Percentiles rank a stretch among this genome's conserved stretches.
Evolutionary conservation across 805 yeast species (phyloP).

Genomic region (Cyberlindnera veronae): DNA sequence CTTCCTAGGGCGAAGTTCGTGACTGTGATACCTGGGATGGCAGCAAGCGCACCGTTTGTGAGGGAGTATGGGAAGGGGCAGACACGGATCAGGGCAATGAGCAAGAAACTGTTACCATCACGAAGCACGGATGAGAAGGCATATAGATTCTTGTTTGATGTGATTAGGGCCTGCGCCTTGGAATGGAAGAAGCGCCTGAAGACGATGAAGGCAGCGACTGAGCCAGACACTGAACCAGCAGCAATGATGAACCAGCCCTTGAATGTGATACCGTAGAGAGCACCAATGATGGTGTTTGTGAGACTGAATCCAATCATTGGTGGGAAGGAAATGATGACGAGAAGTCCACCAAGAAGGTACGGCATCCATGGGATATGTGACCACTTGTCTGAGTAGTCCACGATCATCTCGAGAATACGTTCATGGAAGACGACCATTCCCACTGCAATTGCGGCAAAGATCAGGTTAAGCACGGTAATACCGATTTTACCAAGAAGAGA

Average conservation of each 20-base stretch:
- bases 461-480: background rate
- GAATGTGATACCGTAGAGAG: slow-evolving; percentile 72
- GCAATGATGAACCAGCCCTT: slow-evolving; percentile 79
- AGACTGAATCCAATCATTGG: slow-evolving; percentile 84
- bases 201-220: slow-evolving; percentile 65
- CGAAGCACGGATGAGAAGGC: slow-evolving; percentile 72
- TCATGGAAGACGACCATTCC: slow-evolving; percentile 20
- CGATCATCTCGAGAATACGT: slow-evolving; percentile 16
- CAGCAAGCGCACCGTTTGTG: slow-evolving; percentile 88
- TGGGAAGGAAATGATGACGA: slow-evolving; percentile 79
- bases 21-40: slow-evolving; percentile 71
- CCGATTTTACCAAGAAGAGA: slow-evolving; percentile 17
- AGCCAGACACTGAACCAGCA: slow-evolving; percentile 65
- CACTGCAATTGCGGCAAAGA: slow-evolving; percentile 6
- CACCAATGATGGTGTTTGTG: slow-evolving; percentile 64
- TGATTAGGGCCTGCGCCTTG: slow-evolving; percentile 58
- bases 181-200: slow-evolving; percentile 57
- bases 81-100: slow-evolving; percentile 69
- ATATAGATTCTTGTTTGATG: slow-evolving; percentile 59
- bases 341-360: slow-evolving; percentile 44
- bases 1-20: slow-evolving; percentile 68
- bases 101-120: slow-evolving; percentile 62
- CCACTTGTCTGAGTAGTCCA: slow-evolving; percentile 27
- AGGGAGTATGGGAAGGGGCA: slow-evolving; percentile 94
- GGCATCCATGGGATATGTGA: slow-evolving; percentile 32